Conservation (phyloP, 164 flowering plant species). For the Santalum album region DNA sequence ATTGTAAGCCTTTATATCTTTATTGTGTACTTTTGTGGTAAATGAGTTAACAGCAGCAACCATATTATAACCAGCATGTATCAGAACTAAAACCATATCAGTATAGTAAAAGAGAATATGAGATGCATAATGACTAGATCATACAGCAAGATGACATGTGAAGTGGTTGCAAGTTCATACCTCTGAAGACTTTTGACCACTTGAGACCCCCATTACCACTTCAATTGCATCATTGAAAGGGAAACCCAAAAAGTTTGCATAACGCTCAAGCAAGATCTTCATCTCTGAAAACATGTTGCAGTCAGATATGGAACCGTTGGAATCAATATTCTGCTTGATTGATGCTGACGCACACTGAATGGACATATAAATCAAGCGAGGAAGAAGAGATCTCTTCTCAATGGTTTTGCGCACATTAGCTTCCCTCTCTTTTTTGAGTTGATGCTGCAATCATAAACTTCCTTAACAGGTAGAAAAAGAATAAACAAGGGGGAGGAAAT, state of each 20-base stretch:
- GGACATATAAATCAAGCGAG: conserved; percentile 65
- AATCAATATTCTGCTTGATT: conserved; percentile 41
- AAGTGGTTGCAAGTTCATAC: conserved; percentile 21
- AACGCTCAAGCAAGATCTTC: conserved; percentile 56
- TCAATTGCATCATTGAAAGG: conserved; percentile 53
- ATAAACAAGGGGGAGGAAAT: not conserved
- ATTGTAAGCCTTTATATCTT: too few relatives aligned
- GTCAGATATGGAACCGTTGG: conserved; percentile 46
- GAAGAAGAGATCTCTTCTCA: conserved; percentile 69
- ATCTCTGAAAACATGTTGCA: conserved; percentile 39
- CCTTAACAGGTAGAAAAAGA: not conserved
- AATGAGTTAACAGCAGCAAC: too few relatives aligned
- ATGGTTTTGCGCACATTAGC: conserved; percentile 23
- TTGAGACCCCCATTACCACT: conserved; percentile 31
- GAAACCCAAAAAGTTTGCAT: conserved; percentile 54
- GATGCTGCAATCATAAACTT: conserved; percentile 10
- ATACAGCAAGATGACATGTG: not conserved
- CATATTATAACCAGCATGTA: too few relatives aligned
- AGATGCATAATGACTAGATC: not conserved
- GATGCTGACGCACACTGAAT: conserved; percentile 53
- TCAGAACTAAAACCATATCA: too few relatives aligned
- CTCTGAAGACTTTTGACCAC: conserved; percentile 34
- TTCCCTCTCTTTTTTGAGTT: conserved; percentile 38
- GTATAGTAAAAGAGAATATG: too few relatives aligned
- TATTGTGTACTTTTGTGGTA: too few relatives aligned